These are phyloP conservation scores for Gloeopeniophorella convolvens DNA, from an alignment of 768 basidiomycete genomes.

Conservation along the genomic window DNA sequence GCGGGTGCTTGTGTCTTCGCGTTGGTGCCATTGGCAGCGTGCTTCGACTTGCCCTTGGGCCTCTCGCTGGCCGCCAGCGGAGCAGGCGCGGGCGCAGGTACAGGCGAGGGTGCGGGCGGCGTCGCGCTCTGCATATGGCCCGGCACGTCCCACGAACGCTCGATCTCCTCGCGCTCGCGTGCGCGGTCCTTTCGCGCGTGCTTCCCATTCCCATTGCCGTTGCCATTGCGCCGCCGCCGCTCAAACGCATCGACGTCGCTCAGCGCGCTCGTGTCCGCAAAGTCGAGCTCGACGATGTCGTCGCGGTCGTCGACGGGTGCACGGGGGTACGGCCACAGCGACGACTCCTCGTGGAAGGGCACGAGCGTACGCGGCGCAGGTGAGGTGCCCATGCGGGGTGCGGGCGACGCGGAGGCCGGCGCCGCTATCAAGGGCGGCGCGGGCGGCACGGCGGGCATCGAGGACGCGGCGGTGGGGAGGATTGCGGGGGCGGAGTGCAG, in stretches of 20 bases:
- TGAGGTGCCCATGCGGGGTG: not conserved
- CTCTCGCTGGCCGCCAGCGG: not conserved
- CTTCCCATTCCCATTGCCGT: conserved; percentile 21
- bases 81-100: not conserved
- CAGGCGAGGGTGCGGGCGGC: not conserved
- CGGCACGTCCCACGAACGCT: conserved; percentile 58
- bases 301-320: conserved; percentile 40
- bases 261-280: conserved; percentile 63
- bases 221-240: conserved; percentile 24
- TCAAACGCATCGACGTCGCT: conserved; percentile 59
- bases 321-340: conserved; percentile 66
- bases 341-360: conserved; percentile 58
- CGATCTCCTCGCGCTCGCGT: conserved; percentile 41
- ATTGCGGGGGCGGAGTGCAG: conserved; percentile 13
- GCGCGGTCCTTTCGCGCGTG: conserved; percentile 31
- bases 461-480: conserved; percentile 3
- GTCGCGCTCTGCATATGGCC: conserved; percentile 9
- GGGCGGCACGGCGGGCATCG: not conserved
- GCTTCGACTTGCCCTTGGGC: conserved; percentile 9
- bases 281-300: conserved; percentile 72
- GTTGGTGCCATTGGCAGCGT: conserved; percentile 6
- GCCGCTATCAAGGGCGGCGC: not conserved
- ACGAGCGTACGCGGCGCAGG: conserved; percentile 33
- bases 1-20: not conserved
- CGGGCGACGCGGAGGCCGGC: not conserved